phyloP scores from a whole-genome alignment of 2,329 filamentous ascomycete species.

The Colletotrichum limetticola region DNA sequence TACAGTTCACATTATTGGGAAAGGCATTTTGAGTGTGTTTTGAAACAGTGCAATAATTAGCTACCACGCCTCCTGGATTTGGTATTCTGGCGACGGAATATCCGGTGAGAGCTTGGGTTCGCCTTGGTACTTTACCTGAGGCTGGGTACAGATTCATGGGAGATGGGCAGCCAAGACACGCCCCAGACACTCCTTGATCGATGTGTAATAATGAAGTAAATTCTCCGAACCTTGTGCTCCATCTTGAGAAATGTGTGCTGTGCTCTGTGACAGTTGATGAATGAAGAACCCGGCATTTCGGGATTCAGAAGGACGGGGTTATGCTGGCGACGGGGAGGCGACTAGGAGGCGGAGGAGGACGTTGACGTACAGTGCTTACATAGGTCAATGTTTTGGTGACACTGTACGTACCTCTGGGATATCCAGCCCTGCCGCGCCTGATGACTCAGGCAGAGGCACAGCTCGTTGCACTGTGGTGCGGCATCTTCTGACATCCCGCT shows the following conservation, averaged over 20 bases:
- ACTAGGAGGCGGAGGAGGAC: background rate
- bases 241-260: background rate
- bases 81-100: background rate
- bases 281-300: background rate
- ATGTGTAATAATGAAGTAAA: background rate
- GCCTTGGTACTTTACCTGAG: background rate
- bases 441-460: background rate
- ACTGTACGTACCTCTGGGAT: no score
- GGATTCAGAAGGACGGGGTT: background rate
- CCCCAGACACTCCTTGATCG: slow-evolving; percentile 19
- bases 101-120: background rate
- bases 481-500: background rate
- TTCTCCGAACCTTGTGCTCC: slow-evolving; percentile 8
- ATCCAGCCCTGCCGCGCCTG: fast-evolving
- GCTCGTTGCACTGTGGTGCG: background rate
- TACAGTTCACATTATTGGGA: background rate
- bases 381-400: background rate
- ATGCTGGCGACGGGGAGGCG: background rate
- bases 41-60: background rate
- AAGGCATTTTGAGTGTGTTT: background rate
- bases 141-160: background rate
- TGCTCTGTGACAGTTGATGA: slow-evolving; percentile 12
- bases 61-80: background rate
- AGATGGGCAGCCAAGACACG: background rate
- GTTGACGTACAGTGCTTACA: background rate